Percentiles rank a stretch among this genome's conserved stretches.
Evolutionary conservation across 2,329 filamentous ascomycete species (phyloP).

Genomic region (Tothia fuscella): DNA sequence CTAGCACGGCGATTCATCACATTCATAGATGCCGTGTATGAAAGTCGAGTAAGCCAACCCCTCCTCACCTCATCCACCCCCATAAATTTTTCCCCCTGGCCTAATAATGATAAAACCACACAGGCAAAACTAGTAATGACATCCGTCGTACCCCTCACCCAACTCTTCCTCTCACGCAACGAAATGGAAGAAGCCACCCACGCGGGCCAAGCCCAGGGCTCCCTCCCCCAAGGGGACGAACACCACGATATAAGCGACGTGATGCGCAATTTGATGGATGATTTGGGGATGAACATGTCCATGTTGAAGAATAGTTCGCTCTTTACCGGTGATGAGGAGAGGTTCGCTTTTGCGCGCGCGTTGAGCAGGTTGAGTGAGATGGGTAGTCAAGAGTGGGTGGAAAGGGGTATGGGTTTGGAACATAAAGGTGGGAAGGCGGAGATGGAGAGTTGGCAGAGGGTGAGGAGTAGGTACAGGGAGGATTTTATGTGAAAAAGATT

Average conservation of each 20-base stretch:
- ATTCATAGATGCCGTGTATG: constrained; percentile 93
- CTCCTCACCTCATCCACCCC: background rate
- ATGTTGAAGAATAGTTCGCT: constrained; percentile 75
- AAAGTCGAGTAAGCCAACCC: constrained; percentile 41
- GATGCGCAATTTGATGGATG: constrained; percentile 75
- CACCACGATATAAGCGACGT: constrained; percentile 49
- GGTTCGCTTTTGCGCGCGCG: constrained; percentile 88
- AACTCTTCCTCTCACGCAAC: constrained; percentile 67
- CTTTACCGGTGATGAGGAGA: constrained; percentile 90
- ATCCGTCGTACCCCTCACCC: constrained; percentile 68
- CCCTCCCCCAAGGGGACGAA: constrained; percentile 30
- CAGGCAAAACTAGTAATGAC: constrained; percentile 94
- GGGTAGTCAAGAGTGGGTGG: constrained; percentile 91
- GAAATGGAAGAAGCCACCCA: constrained; percentile 36
- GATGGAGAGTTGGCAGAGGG: constrained; percentile 52
- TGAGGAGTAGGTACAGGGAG: constrained; percentile 55
- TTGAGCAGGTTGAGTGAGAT: constrained; percentile 79
- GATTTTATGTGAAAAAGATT: constrained; percentile 20
- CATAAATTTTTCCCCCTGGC: constrained; percentile 4
- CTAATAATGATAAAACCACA: constrained; percentile 26
- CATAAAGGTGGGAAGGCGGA: constrained; percentile 52
- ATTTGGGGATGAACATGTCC: constrained; percentile 72
- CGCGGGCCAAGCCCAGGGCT: constrained; percentile 24
- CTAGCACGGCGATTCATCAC: constrained; percentile 90
- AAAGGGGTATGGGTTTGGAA: constrained; percentile 58